These are phyloP conservation scores for Porcisia hertigi DNA, from an alignment of 208 protist genomes.

Conservation along the genomic window DNA sequence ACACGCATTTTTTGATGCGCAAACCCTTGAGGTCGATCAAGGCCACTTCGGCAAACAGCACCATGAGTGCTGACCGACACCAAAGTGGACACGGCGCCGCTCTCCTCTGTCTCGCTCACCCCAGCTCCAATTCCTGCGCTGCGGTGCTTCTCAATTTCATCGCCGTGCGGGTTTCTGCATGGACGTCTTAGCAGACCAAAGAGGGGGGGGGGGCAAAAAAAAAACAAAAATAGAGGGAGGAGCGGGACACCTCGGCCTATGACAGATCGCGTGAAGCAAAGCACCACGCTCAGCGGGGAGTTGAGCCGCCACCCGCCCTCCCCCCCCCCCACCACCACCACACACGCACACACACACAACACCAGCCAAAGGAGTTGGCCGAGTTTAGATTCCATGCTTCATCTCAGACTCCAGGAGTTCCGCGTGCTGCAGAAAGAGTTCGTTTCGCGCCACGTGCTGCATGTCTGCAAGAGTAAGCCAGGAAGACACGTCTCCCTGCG, in stretches of 20 bases:
- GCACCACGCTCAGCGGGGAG: neutral
- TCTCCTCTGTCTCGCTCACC: neutral
- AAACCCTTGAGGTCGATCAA: neutral
- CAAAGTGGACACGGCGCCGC: neutral
- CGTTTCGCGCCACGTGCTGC: slow-evolving; percentile 29
- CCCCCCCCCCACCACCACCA: too few species aligned
- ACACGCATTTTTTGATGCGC: neutral
- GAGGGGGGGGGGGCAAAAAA: neutral
- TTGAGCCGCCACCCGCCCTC: too few species aligned
- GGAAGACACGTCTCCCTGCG: neutral
- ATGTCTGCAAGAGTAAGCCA: slow-evolving; percentile 30
- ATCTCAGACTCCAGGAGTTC: slow-evolving; percentile 39
- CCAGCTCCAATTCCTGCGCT: neutral
- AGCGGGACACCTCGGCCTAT: neutral
- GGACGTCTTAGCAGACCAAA: neutral
- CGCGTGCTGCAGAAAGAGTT: slow-evolving; percentile 42
- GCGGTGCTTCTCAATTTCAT: neutral
- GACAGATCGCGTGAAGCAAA: neutral
- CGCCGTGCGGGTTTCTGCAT: neutral
- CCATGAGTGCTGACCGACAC: neutral
- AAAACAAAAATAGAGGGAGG: neutral
- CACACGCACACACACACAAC: too few species aligned
- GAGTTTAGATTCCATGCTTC: neutral
- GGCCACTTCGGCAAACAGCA: neutral
- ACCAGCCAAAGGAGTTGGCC: neutral